A percentile compares a stretch with the other conserved stretches of the same genome.
Conservation (phyloP, 2,329 filamentous ascomycete genomes). For the Fusarium xyrophilum region DNA sequence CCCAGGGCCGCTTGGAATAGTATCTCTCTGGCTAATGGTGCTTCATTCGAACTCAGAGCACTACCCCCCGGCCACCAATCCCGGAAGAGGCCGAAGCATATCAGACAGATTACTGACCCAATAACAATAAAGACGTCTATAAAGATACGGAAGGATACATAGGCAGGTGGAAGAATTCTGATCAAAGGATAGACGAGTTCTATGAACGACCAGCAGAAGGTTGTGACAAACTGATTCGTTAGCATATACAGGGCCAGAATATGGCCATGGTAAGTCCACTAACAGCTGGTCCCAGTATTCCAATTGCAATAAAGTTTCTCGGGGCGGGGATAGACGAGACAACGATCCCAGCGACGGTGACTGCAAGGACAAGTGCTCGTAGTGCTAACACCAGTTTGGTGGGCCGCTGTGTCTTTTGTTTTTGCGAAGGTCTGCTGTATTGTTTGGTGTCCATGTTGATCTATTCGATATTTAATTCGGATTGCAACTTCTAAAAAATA, state of each 20-base stretch:
- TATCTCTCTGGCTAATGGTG: neutral
- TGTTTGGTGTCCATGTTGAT: neutral
- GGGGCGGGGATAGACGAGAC: neutral
- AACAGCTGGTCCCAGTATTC: neutral
- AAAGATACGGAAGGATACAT: neutral
- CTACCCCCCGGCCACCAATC: neutral
- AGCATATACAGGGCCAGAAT: neutral
- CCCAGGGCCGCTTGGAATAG: neutral
- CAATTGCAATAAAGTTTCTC: neutral
- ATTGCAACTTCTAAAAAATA: too few relatives aligned
- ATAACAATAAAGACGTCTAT: neutral
- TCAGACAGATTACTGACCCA: neutral
- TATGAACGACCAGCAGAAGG: neutral
- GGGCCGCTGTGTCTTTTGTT: neutral
- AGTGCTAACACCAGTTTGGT: neutral
- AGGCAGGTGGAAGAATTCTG: neutral
- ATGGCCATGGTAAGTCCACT: fast-evolving
- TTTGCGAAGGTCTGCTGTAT: neutral
- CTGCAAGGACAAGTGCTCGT: neutral
- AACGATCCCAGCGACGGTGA: neutral
- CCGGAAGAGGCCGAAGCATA: neutral
- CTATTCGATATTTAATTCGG: too few relatives aligned
- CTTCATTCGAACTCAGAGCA: neutral
- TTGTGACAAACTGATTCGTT: neutral
- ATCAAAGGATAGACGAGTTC: neutral